Base-by-base conservation (phyloP, 805 yeast species). In the Dipodascopsis uninucleata region DNA sequence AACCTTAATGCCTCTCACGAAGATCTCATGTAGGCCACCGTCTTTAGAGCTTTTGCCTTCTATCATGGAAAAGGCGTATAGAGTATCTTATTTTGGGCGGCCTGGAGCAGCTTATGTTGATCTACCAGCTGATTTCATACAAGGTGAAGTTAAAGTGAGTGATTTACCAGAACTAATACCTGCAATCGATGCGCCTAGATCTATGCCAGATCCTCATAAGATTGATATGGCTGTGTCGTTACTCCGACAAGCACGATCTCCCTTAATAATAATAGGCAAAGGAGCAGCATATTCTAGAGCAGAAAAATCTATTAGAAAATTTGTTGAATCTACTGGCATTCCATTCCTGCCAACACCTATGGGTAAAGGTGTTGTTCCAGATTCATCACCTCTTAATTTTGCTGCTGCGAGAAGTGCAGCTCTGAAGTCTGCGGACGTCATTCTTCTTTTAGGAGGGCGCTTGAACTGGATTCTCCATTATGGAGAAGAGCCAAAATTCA, bases 311-410 rank as follows among this genome's bases (percentile, higher is more conserved):
- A 47, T 81, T 6, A 61, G 74, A 1, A 31, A 52, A 0, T 68
- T 82, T 39, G 69, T 81, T 16, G 40, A 59, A 4, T 28, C 41
- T 1, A 74, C 77, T 40, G 56, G 65, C 7, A 39, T 81, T 1
- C 77, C 82, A 1, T 82, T 82, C 53, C 57, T 82, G 38, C 85
- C 88, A 7, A 81, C 88, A 0, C 87, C 89, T 2, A 82, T 82
- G 89, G 89, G 84, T 0, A 82, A 82, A 61, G 89, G 89, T 7
- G 76, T 81, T 0, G 63, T 82, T 1, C 66, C 76, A 2, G 89
- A 82, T 57, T 52, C 61, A 2, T 47, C 56, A 28, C 57, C 55
- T 0, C 58, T 70, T 25, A 81, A 81, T 53, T 70, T 78, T 10
- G 74, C 83, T 0, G 77, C 85, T 2, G 85, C 84, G 3, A 67